Evolutionary conservation across 768 basidiomycete species (phyloP).

Genomic region (Cyclocybe cylindracea): DNA sequence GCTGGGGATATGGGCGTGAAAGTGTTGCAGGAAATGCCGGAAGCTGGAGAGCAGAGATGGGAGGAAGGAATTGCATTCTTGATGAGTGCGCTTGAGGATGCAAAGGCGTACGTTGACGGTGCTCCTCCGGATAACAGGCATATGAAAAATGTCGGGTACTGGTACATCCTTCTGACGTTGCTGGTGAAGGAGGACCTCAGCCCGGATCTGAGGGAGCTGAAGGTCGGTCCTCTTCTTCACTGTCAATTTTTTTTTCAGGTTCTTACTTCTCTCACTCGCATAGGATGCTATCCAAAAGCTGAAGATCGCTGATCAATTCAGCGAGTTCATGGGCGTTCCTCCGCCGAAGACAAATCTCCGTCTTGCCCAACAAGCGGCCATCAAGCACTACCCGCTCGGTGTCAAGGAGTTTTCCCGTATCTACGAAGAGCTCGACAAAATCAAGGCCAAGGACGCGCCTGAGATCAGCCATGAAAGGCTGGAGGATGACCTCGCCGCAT

Average conservation of each 20-base stretch:
- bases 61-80: constrained; percentile 62
- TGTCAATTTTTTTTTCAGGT: neutral
- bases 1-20: constrained; percentile 55
- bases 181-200: constrained; percentile 53
- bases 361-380: constrained; percentile 52
- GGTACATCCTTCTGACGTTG: constrained; percentile 57
- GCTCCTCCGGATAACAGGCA: constrained; percentile 63
- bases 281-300: constrained; percentile 42
- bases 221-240: constrained; percentile 33
- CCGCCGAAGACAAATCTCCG: constrained; percentile 55
- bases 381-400: constrained; percentile 44
- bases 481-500: constrained; percentile 59
- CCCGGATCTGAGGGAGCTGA: constrained; percentile 48
- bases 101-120: constrained; percentile 50
- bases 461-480: constrained; percentile 34
- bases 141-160: constrained; percentile 58
- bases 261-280: neutral
- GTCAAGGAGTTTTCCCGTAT: constrained; percentile 47
- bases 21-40: constrained; percentile 42
- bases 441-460: constrained; percentile 28
- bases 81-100: constrained; percentile 58
- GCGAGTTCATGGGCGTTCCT: constrained; percentile 41
- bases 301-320: constrained; percentile 54
- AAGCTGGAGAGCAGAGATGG: constrained; percentile 43
- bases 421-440: constrained; percentile 33